Evolutionary conservation across 2,329 filamentous ascomycete genomes (phyloP), one percentile per base, ranked within the genome.

Genomic region (Mollisiaceae sp.): DNA sequence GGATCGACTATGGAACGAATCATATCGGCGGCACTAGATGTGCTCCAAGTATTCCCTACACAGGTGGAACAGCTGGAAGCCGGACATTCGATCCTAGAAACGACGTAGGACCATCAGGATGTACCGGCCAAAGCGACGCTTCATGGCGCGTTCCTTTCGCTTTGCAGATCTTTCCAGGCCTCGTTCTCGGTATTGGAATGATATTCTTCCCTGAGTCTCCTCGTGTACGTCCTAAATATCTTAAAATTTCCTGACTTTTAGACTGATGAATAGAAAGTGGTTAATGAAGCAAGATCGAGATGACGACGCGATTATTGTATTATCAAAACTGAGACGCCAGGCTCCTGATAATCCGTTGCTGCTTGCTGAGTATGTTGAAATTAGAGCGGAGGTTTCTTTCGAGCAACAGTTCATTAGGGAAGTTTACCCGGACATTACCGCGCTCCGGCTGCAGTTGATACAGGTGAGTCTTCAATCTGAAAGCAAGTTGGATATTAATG

Each of bases 141-240:
- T 82, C 86, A 2, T 89, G 86, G 86, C 78, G 86, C 8, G 74
- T 88, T 1, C 86, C 86, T 0, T 78, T 88, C 35, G 81, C 80
- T 63, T 78, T 88, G 2, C 86, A 88, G 67, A 79, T 86, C 9
- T 75, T 82, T 0, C 84, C 84, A 1, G 85, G 83, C 1, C 72
- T 85, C n/a, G 70, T 85, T 15, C 79, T 88, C 6, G 81, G 80
- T 8, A 73, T 80, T n/a, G 85, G 85, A 35, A 86, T 87, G 79
- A 64, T 86, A 22, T 86, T 86, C 75, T 85, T 87, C 82, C 86
- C 85, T 0, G 86, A 85, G 75, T 83, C 80, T 0, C 86, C 86
- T 1, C 78, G 86, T 68, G 45, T 50, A 22, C 22, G 45, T 24
- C 24, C 11, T 1, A 8, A n/a, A 2, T 20, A 2, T 22, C 8